Evolutionary conservation across 1,139 yeast species (phyloP).

Genomic region (Taphrina sp.): DNA sequence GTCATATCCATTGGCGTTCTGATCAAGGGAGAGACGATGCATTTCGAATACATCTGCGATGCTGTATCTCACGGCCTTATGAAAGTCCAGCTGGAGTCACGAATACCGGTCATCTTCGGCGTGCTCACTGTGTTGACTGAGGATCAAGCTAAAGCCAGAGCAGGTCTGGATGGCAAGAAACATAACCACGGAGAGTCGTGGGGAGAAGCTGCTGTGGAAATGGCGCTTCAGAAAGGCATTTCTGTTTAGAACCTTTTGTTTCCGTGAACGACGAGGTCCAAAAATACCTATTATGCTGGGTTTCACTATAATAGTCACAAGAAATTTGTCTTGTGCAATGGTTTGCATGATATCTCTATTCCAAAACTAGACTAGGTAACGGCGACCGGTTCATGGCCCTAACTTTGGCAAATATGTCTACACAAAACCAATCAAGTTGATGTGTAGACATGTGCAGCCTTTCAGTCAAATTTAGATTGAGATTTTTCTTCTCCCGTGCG

Average conservation of each 20-base stretch:
- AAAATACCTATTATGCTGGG: no score
- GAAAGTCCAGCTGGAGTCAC: conserved; percentile 69
- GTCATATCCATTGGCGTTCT: conserved; percentile 90
- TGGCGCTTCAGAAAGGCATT: conserved; percentile 30
- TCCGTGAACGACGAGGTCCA: no score
- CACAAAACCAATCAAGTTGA: no score
- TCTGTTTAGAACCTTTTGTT: not conserved
- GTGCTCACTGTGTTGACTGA: conserved; percentile 89
- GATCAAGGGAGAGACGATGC: conserved; percentile 97
- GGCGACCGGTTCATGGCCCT: no score
- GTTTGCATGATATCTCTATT: no score
- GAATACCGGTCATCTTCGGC: conserved; percentile 86
- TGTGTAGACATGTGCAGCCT: no score
- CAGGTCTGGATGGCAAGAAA: conserved; percentile 73
- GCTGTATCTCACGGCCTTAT: conserved; percentile 82
- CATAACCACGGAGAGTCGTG: conserved; percentile 98
- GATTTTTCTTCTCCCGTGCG: no score
- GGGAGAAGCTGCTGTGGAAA: conserved; percentile 76
- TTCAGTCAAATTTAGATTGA: no score
- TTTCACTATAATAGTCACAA: no score
- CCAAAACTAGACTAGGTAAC: no score
- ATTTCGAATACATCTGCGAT: conserved; percentile 94
- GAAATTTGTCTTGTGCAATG: no score
- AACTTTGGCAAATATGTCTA: no score
- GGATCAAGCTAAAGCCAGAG: conserved; percentile 88